Conservation (phyloP, 2,329 filamentous ascomycete species). For the Talaromyces funiculosus region DNA sequence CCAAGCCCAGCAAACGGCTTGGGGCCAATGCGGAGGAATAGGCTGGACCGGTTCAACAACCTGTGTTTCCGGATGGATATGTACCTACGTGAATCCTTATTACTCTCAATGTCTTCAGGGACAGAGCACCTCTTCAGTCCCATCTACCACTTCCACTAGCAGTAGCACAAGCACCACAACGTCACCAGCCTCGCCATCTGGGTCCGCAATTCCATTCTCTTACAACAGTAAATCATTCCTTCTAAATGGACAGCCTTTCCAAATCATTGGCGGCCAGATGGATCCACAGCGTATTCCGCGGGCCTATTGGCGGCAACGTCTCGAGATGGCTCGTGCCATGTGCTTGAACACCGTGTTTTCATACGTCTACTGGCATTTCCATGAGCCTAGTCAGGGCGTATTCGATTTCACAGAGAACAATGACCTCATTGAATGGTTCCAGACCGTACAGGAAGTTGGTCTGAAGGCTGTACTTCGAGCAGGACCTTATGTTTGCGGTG, state of each 20-base stretch:
- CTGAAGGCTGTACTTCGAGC: constrained; percentile 17
- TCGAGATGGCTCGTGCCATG: constrained; percentile 43
- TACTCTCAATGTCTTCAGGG: background rate
- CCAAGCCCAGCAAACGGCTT: background rate
- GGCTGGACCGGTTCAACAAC: background rate
- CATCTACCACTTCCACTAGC: background rate
- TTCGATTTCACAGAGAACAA: constrained; percentile 31
- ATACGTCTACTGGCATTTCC: constrained; percentile 47
- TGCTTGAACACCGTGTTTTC: constrained; percentile 48
- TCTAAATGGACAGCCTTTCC: constrained; percentile 6
- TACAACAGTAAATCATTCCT: constrained; percentile 7
- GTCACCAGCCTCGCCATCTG: background rate
- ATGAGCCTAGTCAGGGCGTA: constrained; percentile 22
- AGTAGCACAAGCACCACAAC: background rate
- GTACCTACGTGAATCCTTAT: background rate
- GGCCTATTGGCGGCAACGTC: constrained; percentile 44
- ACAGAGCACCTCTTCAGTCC: background rate
- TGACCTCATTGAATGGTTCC: background rate
- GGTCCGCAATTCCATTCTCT: background rate
- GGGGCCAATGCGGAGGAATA: background rate
- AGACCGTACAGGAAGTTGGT: background rate
- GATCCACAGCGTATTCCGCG: constrained; percentile 42
- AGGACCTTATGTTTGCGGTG: background rate
- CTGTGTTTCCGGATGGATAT: background rate
- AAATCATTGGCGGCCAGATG: constrained; percentile 13